phyloP scores from a whole-genome alignment of 805 yeast genomes.

The Scheffersomyces ergatensis region DNA sequence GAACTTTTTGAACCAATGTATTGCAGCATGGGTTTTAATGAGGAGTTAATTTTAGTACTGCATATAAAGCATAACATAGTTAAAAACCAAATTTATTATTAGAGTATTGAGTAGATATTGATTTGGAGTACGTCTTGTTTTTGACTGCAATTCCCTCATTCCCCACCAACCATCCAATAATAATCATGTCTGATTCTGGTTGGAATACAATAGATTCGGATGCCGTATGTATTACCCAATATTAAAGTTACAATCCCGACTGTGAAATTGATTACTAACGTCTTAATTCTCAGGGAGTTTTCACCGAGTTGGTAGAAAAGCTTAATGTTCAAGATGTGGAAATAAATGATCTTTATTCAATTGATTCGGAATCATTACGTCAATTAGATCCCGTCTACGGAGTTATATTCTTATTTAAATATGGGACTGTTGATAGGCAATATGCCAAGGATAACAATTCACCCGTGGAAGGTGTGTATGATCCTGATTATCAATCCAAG shows the following conservation, averaged over 20 bases:
- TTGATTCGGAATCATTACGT: constrained; percentile 43
- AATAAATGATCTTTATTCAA: constrained; percentile 54
- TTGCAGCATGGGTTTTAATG: too few relatives aligned
- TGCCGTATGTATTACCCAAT: constrained; percentile 36
- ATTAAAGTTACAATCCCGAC: background rate
- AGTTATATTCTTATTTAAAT: constrained; percentile 61
- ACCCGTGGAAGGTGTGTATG: constrained; percentile 47
- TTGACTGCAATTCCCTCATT: too few relatives aligned
- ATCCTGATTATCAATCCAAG: constrained; percentile 24
- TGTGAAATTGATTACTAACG: too few relatives aligned
- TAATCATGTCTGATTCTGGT: constrained; percentile 16
- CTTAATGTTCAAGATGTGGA: constrained; percentile 53
- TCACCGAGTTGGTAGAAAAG: constrained; percentile 58
- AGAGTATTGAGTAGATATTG: too few relatives aligned
- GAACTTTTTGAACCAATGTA: too few relatives aligned
- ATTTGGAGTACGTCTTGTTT: too few relatives aligned
- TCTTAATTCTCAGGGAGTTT: constrained; percentile 46
- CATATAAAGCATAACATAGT: too few relatives aligned
- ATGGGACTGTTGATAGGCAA: constrained; percentile 39
- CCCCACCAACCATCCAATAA: too few relatives aligned
- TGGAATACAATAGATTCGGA: constrained; percentile 71
- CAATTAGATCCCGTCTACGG: constrained; percentile 50
- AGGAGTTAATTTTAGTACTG: background rate
- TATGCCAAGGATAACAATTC: constrained; percentile 22
- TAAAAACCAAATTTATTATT: too few relatives aligned